Evolutionary conservation across 2,329 filamentous ascomycete species (phyloP), one percentile per base, ranked within the genome.

Genomic region (Teratosphaeria gauchensis): DNA sequence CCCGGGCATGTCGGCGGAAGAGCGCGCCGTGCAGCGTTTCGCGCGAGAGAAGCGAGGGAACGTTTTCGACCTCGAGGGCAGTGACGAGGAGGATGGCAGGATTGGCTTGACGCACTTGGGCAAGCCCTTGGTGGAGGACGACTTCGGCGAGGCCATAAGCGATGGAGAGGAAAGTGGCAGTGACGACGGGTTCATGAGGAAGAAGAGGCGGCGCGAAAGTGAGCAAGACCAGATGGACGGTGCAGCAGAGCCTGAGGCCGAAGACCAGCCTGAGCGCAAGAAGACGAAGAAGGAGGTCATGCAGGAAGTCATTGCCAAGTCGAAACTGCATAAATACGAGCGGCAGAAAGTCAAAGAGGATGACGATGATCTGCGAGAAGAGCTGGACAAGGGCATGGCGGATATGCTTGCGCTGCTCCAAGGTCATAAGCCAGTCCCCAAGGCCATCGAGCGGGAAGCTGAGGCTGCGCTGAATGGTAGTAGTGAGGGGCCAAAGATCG

Each of bases 231-330:
- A 55, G 33, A 31, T 53, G 8, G 57, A 53, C 11, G 56, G 48
- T 31, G 80, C 78, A 1, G 79, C 81, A 38, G 55, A 51, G 2
- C 81, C 81, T 51, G 81, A 82, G 63, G 63, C 76, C 19, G 79
- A 80, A 38, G 79, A 79, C 21, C 77, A 86, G 62, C 91, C 90
- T 0, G 88, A 92, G 67, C 83, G 87, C 60, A 96, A 96, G 74
- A 99, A 96, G 78, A 87, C 87, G 2, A 97, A 96, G 76, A 89
- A 94, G 57, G 94, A 99, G 74, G 89, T 99, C 55, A 96, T 97
- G 90, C 88, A 96, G 69, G 95, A 99, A 74, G 82, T 99, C 61
- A 96, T 99, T 65, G 90, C 92, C 61, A 99, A 99, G 75, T 97
- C 92, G 0, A 99, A 99, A 72, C 80, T 89, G 62, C 83, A 96